Percentiles rank a stretch among this genome's conserved stretches.
Conservation (phyloP, 2,329 filamentous ascomycete species). For the Conoideocrella luteorostrata region DNA sequence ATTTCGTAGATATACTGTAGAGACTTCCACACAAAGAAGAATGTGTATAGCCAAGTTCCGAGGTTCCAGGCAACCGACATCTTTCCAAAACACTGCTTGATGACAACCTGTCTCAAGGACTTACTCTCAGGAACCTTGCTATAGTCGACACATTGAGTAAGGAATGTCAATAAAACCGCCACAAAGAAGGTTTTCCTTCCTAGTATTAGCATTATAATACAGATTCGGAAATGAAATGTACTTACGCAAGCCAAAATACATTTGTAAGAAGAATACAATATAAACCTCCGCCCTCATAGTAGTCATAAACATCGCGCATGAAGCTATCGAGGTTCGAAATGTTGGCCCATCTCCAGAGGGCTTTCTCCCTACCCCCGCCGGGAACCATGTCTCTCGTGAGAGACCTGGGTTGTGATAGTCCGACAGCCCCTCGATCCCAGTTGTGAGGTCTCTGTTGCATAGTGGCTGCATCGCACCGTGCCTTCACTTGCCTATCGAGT, state of each 20-base stretch:
- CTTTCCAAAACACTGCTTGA: conserved; percentile 67
- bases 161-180: conserved; percentile 72
- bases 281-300: conserved; percentile 76
- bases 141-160: conserved; percentile 83
- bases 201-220: conserved; percentile 4
- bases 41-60: conserved; percentile 74
- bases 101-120: conserved; percentile 45
- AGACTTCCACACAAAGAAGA: conserved; percentile 78
- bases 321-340: conserved; percentile 85
- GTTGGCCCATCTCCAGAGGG: conserved; percentile 90
- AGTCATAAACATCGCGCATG: conserved; percentile 76
- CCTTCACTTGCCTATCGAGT: conserved; percentile 24
- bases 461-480: conserved; percentile 50
- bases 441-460: conserved; percentile 46
- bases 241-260: conserved; percentile 65
- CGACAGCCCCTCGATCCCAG: conserved; percentile 15
- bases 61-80: conserved; percentile 75
- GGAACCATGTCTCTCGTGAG: conserved; percentile 21
- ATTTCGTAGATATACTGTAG: conserved; percentile 70
- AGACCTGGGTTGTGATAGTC: conserved; percentile 19
- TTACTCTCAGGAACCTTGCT: conserved; percentile 61
- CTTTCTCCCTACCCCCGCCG: conserved; percentile 55
- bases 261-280: conserved; percentile 76
- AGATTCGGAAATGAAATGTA: conserved; percentile 9
- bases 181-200: conserved; percentile 72